phyloP scores from a whole-genome alignment of 805 yeast genomes.

The Spencermartinsiella europaea region DNA sequence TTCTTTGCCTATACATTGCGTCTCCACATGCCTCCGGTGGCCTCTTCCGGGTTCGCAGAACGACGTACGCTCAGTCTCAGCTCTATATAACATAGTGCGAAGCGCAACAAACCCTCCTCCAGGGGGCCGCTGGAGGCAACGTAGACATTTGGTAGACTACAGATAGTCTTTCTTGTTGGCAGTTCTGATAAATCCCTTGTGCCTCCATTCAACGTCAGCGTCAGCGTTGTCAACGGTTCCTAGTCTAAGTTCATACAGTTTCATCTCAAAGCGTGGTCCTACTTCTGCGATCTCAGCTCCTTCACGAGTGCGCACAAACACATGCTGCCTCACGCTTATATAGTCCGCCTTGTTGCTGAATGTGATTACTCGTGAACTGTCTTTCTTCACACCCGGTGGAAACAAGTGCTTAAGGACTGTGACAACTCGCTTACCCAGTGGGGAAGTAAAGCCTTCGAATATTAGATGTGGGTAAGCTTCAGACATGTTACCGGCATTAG shows the following conservation, averaged over 20 bases:
- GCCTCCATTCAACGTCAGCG: constrained; percentile 97
- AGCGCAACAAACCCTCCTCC: too few relatives aligned
- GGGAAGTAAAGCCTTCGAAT: constrained; percentile 81
- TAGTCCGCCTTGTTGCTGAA: constrained; percentile 88
- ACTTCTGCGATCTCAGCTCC: constrained; percentile 89
- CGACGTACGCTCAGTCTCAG: too few relatives aligned
- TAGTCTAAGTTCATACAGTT: constrained; percentile 76
- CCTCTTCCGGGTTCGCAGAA: too few relatives aligned
- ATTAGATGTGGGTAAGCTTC: constrained; percentile 93
- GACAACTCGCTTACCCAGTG: constrained; percentile 76
- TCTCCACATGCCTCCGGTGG: too few relatives aligned
- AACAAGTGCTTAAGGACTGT: constrained; percentile 80
- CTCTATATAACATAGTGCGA: too few relatives aligned
- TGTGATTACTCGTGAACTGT: constrained; percentile 85
- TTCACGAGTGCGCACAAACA: constrained; percentile 83
- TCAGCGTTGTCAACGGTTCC: constrained; percentile 94
- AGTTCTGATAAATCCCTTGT: constrained; percentile 88
- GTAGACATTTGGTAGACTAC: too few relatives aligned
- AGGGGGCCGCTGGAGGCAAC: too few relatives aligned
- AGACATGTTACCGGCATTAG: constrained; percentile 78
- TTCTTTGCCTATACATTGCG: too few relatives aligned
- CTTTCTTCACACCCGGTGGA: constrained; percentile 95
- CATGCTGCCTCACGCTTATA: constrained; percentile 92
- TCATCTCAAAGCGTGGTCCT: constrained; percentile 99
- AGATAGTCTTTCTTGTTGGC: constrained; percentile 92